Evolutionary conservation across 139 green algal species (phyloP).

Genomic region (Ulvella scutata): DNA sequence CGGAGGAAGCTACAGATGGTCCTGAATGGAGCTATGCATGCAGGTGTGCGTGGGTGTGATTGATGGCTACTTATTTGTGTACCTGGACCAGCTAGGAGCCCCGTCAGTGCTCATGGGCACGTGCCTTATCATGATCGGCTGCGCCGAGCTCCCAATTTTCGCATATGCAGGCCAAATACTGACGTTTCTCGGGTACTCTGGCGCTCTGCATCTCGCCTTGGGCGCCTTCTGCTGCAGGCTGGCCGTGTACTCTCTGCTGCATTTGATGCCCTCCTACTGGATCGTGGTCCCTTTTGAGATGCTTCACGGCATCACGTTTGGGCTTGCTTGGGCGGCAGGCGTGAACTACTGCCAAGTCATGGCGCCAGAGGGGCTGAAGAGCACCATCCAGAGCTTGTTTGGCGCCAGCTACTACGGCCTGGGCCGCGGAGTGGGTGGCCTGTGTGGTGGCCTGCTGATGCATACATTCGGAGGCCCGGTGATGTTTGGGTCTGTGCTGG

Average conservation of each 20-base stretch:
- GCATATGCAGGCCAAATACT: conserved; percentile 4
- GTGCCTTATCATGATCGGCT: not conserved
- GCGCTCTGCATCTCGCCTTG: not conserved
- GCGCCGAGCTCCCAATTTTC: conserved; percentile 13
- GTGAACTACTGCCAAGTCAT: conserved; percentile 5
- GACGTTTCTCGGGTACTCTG: not conserved
- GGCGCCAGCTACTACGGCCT: not conserved
- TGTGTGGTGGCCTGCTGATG: not conserved
- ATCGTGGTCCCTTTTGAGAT: conserved; percentile 14
- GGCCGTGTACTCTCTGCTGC: conserved; percentile 7
- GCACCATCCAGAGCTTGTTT: not conserved
- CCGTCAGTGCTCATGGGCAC: not conserved
- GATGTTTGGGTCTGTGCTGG: not conserved
- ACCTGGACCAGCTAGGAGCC: not conserved
- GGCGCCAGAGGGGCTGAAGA: not conserved
- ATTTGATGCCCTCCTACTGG: conserved; percentile 9
- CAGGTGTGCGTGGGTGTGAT: not conserved
- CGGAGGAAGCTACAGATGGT: too few relatives aligned
- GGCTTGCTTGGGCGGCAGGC: conserved; percentile 1
- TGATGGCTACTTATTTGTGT: conserved; percentile 1
- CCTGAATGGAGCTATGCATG: not conserved
- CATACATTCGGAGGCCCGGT: not conserved
- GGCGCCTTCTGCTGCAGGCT: conserved; percentile 4
- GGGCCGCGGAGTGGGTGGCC: not conserved
- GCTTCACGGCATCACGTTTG: conserved; percentile 22